Percentiles rank a stretch among this genome's conserved stretches.
Conservation (phyloP, 768 basidiomycete species). For the Lepiota brunneoincarnata region DNA sequence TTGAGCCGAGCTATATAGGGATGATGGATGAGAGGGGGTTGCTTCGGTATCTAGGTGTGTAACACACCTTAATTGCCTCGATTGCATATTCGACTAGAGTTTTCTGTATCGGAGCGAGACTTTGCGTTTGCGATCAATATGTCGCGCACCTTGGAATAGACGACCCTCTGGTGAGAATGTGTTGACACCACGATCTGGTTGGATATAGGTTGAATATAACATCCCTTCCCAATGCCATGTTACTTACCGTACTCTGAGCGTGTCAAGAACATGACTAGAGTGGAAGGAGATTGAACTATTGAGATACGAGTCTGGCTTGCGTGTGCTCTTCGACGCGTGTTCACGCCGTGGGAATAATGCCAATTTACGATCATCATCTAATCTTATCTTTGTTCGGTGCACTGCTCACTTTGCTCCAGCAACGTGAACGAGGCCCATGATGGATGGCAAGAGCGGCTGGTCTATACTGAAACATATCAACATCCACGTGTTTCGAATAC, state of each 20-base stretch:
- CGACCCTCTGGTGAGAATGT: constrained; percentile 99
- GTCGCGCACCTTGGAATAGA: constrained; percentile 92
- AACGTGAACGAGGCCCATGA: too few species aligned
- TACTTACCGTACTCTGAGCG: constrained; percentile 88
- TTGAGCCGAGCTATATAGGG: constrained; percentile 86
- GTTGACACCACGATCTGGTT: constrained; percentile 91
- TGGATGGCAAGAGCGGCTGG: too few species aligned
- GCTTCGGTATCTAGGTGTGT: neutral
- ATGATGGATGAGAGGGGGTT: constrained; percentile 2
- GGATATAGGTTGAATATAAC: neutral
- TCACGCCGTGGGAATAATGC: constrained; percentile 37
- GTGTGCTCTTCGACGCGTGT: constrained; percentile 43
- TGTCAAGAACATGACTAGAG: constrained; percentile 78
- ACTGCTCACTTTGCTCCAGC: neutral
- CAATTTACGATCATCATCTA: constrained; percentile 22
- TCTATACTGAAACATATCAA: too few species aligned
- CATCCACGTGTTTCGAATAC: neutral
- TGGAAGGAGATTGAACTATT: constrained; percentile 21
- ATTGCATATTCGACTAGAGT: constrained; percentile 95
- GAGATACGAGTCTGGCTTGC: constrained; percentile 27
- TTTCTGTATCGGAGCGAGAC: constrained; percentile 11
- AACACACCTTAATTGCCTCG: constrained; percentile 92
- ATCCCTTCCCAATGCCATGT: neutral
- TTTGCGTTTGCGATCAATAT: constrained; percentile 8
- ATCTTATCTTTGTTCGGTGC: constrained; percentile 29